Evolutionary conservation across 139 green algal species (phyloP).

Genomic region (Micromonas pusilla): DNA sequence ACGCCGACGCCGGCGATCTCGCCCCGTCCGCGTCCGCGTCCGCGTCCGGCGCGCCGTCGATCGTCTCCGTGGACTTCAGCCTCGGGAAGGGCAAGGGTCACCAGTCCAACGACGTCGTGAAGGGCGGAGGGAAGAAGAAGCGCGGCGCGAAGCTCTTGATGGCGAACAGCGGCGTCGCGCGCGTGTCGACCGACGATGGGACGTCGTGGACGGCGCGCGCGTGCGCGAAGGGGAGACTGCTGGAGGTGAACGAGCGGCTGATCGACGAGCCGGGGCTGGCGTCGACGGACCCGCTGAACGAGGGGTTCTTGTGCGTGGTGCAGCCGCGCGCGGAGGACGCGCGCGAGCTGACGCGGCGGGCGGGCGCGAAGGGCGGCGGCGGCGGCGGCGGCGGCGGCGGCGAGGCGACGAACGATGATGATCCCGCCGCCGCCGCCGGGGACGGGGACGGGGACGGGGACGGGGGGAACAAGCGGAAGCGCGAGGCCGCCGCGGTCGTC

Average conservation of each 20-base stretch:
- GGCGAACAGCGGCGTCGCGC: not conserved
- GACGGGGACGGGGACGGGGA: no score
- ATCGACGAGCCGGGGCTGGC: not conserved
- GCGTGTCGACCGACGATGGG: not conserved
- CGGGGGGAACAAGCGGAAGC: no score
- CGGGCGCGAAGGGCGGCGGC: no score
- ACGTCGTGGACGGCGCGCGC: not conserved
- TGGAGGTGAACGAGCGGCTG: not conserved
- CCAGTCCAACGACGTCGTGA: not conserved
- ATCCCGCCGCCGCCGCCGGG: no score
- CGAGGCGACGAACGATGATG: no score
- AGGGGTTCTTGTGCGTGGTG: not conserved
- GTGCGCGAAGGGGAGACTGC: not conserved
- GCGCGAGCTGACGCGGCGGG: no score
- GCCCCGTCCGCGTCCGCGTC: no score
- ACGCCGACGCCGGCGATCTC: not conserved
- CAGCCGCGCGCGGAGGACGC: not conserved
- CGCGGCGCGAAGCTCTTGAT: not conserved
- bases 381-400: no score
- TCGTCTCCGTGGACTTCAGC: not conserved
- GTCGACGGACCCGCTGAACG: not conserved
- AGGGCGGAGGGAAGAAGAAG: not conserved
- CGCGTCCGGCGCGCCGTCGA: not conserved
- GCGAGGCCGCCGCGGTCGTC: no score
- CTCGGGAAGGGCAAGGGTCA: not conserved